Evolutionary conservation across 768 basidiomycete species (phyloP), one percentile per base, ranked within the genome.

Genomic region (Rhodotorula paludigena): DNA sequence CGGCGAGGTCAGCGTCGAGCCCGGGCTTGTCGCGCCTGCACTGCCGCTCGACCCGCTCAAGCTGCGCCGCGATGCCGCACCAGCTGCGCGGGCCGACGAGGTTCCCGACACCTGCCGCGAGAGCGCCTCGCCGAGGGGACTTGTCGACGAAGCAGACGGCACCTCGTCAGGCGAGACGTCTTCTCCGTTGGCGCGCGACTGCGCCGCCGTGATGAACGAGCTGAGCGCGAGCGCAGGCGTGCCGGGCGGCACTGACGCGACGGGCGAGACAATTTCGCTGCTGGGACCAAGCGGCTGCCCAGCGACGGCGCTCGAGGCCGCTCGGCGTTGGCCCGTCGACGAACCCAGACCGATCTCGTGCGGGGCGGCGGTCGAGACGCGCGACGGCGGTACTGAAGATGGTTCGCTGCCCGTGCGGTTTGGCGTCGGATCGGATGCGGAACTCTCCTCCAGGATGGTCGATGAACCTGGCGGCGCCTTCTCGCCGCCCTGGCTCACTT

Each of bases 161-260:
- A 25, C 45, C 41, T 59, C 62, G 28, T 63, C 62, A 8, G 58
- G 66, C 16, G 60, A 59, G 30, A 56, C 41, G 28, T 64, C 62
- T 32, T 60, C 68, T 18, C 52, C 57, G 44, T 15, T 23, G 35
- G 62, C 44, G 41, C 47, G 57, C 39, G 42, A 47, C 44, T 45
- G 33, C 15, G 66, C 71, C 0, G 69, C 69, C 23, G 47, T 52
- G 63, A 72, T 72, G 63, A 72, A 72, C 44, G 71, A 67, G 60
- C 68, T 63, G 60, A 72, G 71, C 14, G 63, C 48, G 47, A 72
- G 66, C 5, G 71, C 71, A 3, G 71, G 71, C 12, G 71, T 72
- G 38, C 38, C 38, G 6, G 38, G 54, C 16, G 38, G 38, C 2
- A 12, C 38, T 5, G n/a, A 14, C 5, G 38, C 36, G 10, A 48